Evolutionary conservation across 2,329 filamentous ascomycete species (phyloP).

Genomic region (Mycosphaerelloides madeirae): DNA sequence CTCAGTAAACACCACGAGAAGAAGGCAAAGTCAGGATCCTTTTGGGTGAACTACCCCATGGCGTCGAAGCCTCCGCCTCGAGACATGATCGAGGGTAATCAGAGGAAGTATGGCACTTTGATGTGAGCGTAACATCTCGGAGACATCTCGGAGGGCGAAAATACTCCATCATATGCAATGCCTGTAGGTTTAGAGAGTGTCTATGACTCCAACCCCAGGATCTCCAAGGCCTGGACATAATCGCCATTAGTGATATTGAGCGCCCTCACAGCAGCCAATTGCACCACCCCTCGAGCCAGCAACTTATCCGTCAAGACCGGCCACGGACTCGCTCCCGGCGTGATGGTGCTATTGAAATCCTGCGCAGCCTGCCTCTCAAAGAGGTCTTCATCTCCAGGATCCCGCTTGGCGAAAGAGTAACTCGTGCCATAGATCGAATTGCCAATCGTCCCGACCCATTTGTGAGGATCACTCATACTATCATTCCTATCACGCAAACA

Average conservation of each 20-base stretch:
- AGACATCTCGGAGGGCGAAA: no score
- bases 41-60: constrained; percentile 14
- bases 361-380: constrained; percentile 4
- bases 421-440: constrained; percentile 1
- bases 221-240: constrained; percentile 6
- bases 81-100: constrained; percentile 4
- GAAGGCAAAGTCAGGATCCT: constrained; percentile 9
- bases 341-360: constrained; percentile 6
- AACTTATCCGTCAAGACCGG: constrained; percentile 15
- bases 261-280: constrained; percentile 13
- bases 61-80: constrained; percentile 3
- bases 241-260: constrained; percentile 19
- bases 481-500: constrained; percentile 2
- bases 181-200: no score
- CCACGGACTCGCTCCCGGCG: constrained; percentile 18
- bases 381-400: constrained; percentile 4
- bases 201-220: constrained; percentile 5
- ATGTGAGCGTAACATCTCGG: constrained; percentile 4
- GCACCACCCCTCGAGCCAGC: constrained; percentile 6
- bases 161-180: no score
- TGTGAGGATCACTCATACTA: constrained; percentile 12
- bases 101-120: constrained; percentile 7
- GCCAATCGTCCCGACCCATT: constrained; percentile 18
- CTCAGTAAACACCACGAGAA: constrained; percentile 13
- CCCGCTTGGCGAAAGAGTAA: constrained; percentile 9